Conservation (phyloP, 352 stramenopile genomes). For the Phytopythium aichiense region DNA sequence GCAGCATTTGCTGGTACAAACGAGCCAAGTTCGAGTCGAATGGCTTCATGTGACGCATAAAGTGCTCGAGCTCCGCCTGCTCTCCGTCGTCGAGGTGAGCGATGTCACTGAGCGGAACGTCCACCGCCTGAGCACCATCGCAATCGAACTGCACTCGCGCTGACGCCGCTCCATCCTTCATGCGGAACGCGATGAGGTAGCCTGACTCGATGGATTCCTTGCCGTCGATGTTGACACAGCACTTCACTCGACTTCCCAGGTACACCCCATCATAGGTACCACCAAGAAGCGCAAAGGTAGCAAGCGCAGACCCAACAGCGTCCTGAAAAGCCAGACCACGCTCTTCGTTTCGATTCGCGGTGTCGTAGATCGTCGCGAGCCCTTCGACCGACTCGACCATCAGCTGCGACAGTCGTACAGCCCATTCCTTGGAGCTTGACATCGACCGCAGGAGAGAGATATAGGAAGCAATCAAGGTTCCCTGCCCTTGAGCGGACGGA, state of each 20-base stretch:
- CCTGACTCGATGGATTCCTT: conserved; percentile 73
- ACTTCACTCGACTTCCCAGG: conserved; percentile 59
- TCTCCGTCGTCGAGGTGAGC: conserved; percentile 37
- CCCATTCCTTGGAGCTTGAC: conserved; percentile 25
- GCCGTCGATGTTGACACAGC: conserved; percentile 66
- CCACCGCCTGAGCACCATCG: conserved; percentile 41
- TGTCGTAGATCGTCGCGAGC: background rate
- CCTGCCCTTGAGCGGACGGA: conserved; percentile 36
- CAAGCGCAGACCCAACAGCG: conserved; percentile 21
- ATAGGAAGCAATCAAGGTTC: conserved; percentile 38
- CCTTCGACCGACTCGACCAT: conserved; percentile 17
- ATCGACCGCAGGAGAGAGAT: conserved; percentile 43
- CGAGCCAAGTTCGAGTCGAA: conserved; percentile 22
- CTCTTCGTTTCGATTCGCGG: background rate
- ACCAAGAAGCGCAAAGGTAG: conserved; percentile 49
- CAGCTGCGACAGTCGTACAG: conserved; percentile 19
- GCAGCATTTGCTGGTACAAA: conserved; percentile 24
- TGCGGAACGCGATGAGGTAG: conserved; percentile 48
- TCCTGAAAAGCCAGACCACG: background rate
- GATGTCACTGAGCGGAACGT: conserved; percentile 52
- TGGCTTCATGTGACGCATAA: conserved; percentile 30
- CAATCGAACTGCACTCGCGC: conserved; percentile 70
- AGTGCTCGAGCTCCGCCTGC: conserved; percentile 34
- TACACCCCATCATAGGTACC: conserved; percentile 44
- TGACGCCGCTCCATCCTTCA: conserved; percentile 33